Evolutionary conservation across 495 filamentous ascomycete genomes (phyloP), one percentile per base, ranked within the genome.

Genomic region (Aspergillus bridgeri): DNA sequence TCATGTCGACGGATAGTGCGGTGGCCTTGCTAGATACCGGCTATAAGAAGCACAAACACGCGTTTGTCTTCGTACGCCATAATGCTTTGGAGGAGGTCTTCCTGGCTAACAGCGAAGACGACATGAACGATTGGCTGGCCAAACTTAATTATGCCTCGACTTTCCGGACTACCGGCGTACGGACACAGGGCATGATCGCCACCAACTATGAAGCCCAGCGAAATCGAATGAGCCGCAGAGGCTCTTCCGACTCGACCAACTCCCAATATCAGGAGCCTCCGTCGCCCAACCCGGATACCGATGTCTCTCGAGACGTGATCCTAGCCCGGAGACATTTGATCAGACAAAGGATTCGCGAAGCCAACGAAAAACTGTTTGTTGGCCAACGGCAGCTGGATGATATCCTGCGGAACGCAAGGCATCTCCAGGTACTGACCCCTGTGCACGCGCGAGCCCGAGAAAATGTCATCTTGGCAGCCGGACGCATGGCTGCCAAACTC

Each of bases 121-220:
- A 98, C 52, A 90, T 96, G 84, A 95, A 97, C 65, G 94, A 99
- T 65, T 99, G 94, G 94, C 75, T 99, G 22, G 90, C 88, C 5
- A 96, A 96, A 63, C 80, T 99, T 42, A 99, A 99, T 65, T 97
- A 97, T 70, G 92, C 93, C 27, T 90, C 94, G 8, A 89, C 94
- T 1, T 98, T 97, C 74, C 82, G 90, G 56, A 92, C 91, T 1
- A 89, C 92, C 20, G 91, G 92, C n/a, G 91, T 98, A 13, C 83
- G 91, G 19, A 92, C 94, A 77, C 82, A 92, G 58, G 91, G 91
- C 6, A 86, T 96, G 51, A 84, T 96, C 52, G 90, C 89, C 17
- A 87, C 87, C 2, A 86, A 87, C 57, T 92, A 93, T 65, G 93
- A 98, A 62, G 90, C 88, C 2, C 90, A 94, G 65, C 78, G 85